Evolutionary conservation across 1,284 basidiomycete genomes (phyloP).

Genomic region (Heterobasidion irregulare): DNA sequence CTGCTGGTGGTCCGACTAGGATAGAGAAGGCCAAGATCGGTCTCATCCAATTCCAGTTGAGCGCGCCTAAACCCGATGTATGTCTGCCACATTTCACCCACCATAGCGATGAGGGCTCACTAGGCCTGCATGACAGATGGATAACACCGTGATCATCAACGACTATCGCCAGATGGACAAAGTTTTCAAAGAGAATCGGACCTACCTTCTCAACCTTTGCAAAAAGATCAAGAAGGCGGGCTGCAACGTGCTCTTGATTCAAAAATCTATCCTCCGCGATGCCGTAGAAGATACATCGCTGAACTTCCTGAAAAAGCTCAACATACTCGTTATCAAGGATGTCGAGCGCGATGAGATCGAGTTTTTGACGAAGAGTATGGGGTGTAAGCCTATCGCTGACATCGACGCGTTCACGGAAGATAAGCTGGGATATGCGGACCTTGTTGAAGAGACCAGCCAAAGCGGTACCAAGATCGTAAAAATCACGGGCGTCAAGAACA

Average conservation of each 20-base stretch:
- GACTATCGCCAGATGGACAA: slow-evolving; percentile 99
- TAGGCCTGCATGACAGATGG: slow-evolving; percentile 68
- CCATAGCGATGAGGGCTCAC: neutral
- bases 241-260: slow-evolving; percentile 97
- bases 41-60: slow-evolving; percentile 97
- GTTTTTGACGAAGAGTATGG: slow-evolving; percentile 92
- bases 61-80: slow-evolving; percentile 96
- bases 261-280: slow-evolving; percentile 98
- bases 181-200: slow-evolving; percentile 97
- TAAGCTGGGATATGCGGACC: slow-evolving; percentile 93
- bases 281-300: slow-evolving; percentile 98
- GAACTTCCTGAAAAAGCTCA: slow-evolving; percentile 96
- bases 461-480: slow-evolving; percentile 90
- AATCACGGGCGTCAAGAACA: slow-evolving; percentile 93
- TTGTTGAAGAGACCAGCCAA: slow-evolving; percentile 87
- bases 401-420: slow-evolving; percentile 99
- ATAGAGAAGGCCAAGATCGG: slow-evolving; percentile 99
- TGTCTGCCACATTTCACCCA: slow-evolving; percentile 19
- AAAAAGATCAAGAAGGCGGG: slow-evolving; percentile 99
- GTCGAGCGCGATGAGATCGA: slow-evolving; percentile 99
- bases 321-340: slow-evolving; percentile 96
- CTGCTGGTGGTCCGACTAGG: slow-evolving; percentile 89
- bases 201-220: slow-evolving; percentile 97
- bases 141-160: slow-evolving; percentile 99
- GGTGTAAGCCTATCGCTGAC: slow-evolving; percentile 95